phyloP scores from a whole-genome alignment of 2,329 filamentous ascomycete species.

The Talaromyces albobiverticillius region DNA sequence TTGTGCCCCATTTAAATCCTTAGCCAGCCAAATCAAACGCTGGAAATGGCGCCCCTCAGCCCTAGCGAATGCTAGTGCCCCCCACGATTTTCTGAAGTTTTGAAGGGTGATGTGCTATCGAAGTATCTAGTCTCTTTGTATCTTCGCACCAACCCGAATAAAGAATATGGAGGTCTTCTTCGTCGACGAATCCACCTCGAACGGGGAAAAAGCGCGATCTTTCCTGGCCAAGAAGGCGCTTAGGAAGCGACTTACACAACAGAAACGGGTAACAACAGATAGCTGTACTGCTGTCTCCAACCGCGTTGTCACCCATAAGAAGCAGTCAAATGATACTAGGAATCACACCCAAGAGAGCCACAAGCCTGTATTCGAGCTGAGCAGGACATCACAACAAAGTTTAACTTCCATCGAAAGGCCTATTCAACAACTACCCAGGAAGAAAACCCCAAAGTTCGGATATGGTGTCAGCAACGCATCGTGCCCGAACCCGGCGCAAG shows the following conservation, averaged over 20 bases:
- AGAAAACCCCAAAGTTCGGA: background rate
- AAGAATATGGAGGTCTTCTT: conserved; percentile 9
- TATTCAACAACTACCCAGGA: background rate
- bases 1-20: too few species aligned
- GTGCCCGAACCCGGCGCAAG: conserved; percentile 6
- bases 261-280: conserved; percentile 5
- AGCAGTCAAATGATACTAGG: background rate
- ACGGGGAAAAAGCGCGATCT: conserved; percentile 7
- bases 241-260: conserved; percentile 5
- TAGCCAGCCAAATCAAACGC: too few species aligned
- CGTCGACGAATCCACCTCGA: background rate
- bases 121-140: too few species aligned
- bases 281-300: background rate
- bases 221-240: conserved; percentile 9
- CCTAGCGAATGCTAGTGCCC: too few species aligned
- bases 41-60: too few species aligned
- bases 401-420: background rate
- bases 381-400: background rate
- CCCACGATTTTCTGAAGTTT: too few species aligned
- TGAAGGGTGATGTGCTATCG: too few species aligned
- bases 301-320: background rate
- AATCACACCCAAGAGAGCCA: background rate
- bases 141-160: background rate
- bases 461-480: conserved; percentile 6
- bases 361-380: background rate